Percentiles rank a stretch among this genome's conserved stretches.
These are phyloP conservation scores for Pterocarpus macrocarpus DNA, from an alignment of 306 rosid species.

Conservation along the genomic window DNA sequence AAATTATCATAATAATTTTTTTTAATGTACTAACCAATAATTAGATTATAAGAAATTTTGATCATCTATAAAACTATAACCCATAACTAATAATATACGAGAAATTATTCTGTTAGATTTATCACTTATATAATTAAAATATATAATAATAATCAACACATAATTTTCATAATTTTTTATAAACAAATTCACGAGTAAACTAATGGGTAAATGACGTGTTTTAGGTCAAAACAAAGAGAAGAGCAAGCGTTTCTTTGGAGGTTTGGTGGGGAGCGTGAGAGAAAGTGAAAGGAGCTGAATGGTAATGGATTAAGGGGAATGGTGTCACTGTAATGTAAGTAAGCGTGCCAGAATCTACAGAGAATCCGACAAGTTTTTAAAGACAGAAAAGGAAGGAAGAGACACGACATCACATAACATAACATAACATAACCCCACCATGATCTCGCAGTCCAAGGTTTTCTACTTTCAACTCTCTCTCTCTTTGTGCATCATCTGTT, in stretches of 20 bases:
- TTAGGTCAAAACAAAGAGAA: neutral
- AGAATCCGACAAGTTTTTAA: conserved; percentile 41
- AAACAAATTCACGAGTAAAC: no score
- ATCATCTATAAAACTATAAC: no score
- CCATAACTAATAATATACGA: no score
- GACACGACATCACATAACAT: neutral
- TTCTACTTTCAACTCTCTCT: neutral
- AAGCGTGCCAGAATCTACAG: conserved; percentile 52
- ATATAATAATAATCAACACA: no score
- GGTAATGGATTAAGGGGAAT: neutral
- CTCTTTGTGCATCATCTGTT: neutral
- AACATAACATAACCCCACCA: neutral
- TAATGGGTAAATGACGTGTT: neutral
- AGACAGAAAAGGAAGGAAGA: neutral
- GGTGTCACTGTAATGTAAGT: neutral
- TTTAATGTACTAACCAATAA: no score
- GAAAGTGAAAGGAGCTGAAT: neutral
- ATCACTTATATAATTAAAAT: no score
- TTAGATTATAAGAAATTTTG: no score
- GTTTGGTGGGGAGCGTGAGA: neutral
- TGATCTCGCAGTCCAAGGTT: conserved; percentile 61
- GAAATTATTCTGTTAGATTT: no score
- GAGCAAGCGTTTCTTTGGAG: neutral
- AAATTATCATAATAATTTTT: no score
- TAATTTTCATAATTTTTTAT: no score